Evolutionary conservation across 352 stramenopile genomes (phyloP), one percentile per base, ranked within the genome.

Genomic region (Globisporangium uncinulatum): DNA sequence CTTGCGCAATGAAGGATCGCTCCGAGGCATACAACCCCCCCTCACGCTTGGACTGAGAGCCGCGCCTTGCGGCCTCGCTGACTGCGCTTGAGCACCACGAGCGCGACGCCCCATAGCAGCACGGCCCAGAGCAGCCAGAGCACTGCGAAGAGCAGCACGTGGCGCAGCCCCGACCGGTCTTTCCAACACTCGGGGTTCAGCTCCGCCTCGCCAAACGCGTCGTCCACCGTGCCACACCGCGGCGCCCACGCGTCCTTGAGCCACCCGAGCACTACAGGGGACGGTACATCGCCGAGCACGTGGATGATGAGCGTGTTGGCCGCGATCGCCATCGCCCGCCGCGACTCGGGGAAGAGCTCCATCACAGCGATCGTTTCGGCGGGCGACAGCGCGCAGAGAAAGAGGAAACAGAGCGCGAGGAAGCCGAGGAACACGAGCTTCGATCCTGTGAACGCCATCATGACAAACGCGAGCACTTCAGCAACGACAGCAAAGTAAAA

Each of bases 171-270:
- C 4, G 70, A 39, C 56, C 66, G 71, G 58, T 91, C 77, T 53
- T 81, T 57, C 34, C 67, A 66, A 62, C 81, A 92, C 8, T 80
- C 69, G 11, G 81, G 82, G 55, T 92, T 91, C 1, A 92, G 65
- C 56, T 73, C 61, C 4, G 79, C 64, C 49, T 78, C 57, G 47
- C 73, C 79, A 65, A 84, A 69, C 15, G 80, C 77, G 52, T 84
- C 79, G 42, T 46, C 41, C 41, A 92, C 63, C 4, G 77, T 89
- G 49, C 77, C 80, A 54, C 92, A 98, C 42, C 74, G 68, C 9
- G 95, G 94, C n/a, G 94, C 92, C 67, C 95, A 88, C 29, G 71
- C 59, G 63, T 98, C 96, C 71, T 98, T 98, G 54, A 98, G 76
- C 42, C 67, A 76, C 13, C 96, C 96, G 31, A 98, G 69, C 45